Conservation (phyloP, 73 alveolate species). For the Paraurostyla sp. region DNA sequence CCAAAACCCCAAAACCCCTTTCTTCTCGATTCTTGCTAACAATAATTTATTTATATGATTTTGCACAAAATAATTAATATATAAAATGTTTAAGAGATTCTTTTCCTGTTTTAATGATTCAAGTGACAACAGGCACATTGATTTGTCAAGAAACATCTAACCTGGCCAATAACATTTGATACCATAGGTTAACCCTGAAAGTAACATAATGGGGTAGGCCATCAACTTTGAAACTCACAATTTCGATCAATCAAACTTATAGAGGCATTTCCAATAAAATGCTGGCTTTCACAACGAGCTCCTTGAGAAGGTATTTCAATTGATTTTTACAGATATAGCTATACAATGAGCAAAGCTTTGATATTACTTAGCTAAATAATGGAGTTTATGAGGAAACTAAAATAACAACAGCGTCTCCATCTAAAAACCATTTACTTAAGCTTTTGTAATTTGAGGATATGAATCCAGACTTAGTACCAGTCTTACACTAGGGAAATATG, state of each 20-base stretch:
- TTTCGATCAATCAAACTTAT: background rate
- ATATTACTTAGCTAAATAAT: background rate
- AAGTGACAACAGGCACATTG: background rate
- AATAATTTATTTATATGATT: no score
- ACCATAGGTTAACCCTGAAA: conserved; percentile 27
- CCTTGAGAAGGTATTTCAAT: background rate
- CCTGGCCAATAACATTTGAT: background rate
- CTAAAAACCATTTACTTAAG: conserved; percentile 17
- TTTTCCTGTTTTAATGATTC: conserved; percentile 43
- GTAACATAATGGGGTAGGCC: conserved; percentile 4
- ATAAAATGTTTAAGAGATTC: conserved; percentile 39
- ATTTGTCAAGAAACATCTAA: background rate
- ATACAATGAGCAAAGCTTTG: background rate
- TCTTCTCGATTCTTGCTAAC: no score
- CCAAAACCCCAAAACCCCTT: no score
- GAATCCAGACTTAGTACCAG: conserved; percentile 37
- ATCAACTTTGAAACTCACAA: conserved; percentile 33
- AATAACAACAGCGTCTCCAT: conserved; percentile 42
- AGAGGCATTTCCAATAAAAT: background rate
- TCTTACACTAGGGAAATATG: background rate
- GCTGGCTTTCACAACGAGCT: background rate
- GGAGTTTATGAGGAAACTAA: conserved; percentile 24
- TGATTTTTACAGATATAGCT: background rate
- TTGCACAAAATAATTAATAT: no score
- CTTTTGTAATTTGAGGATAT: conserved; percentile 23